Percentiles rank a stretch among this genome's conserved stretches.
phyloP scores from a whole-genome alignment of 2,329 filamentous ascomycete genomes.

The Sporothrix phasma region DNA sequence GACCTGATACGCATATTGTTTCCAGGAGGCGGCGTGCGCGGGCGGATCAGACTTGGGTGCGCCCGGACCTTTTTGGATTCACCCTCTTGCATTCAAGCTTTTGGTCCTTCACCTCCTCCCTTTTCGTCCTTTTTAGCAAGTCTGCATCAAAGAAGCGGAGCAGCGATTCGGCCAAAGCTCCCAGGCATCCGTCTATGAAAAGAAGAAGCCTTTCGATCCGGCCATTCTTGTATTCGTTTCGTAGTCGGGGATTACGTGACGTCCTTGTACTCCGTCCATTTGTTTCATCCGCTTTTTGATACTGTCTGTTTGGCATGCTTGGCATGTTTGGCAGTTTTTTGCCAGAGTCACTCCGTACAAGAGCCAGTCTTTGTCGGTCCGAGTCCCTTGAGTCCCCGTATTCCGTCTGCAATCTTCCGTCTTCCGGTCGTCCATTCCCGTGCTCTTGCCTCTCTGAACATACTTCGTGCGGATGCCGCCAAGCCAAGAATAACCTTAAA shows the following conservation, averaged over 20 bases:
- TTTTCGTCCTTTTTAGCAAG: neutral
- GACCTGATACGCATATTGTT: conserved; percentile 12
- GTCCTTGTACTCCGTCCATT: neutral
- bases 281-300: no score
- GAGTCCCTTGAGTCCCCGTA: neutral
- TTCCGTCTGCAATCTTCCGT: neutral
- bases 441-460: no score
- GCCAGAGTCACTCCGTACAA: neutral
- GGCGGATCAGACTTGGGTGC: conserved; percentile 5
- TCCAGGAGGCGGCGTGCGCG: conserved; percentile 9
- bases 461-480: neutral
- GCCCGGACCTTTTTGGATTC: neutral
- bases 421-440: neutral
- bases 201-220: no score
- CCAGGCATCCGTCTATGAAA: neutral
- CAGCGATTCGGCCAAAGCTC: neutral
- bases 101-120: neutral
- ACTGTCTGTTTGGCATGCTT: no score
- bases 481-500: neutral
- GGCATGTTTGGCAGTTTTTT: no score
- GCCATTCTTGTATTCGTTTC: no score
- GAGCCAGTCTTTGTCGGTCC: neutral
- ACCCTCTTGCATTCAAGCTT: neutral
- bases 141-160: neutral
- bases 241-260: neutral